Conservation (phyloP, 2,329 filamentous ascomycete genomes). For the Zymoseptoria ardabiliae region DNA sequence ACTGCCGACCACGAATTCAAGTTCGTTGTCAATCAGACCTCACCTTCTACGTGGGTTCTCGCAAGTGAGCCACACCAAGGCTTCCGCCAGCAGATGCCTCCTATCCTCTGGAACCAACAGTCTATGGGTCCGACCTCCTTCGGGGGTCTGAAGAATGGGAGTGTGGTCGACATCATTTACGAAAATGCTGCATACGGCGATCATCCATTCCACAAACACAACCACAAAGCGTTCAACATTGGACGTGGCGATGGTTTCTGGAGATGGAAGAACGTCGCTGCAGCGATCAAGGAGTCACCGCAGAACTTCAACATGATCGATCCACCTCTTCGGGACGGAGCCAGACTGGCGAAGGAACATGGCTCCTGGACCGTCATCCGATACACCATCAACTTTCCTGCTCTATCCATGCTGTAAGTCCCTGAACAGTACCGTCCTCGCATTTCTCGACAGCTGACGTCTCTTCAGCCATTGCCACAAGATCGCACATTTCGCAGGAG, state of each 20-base stretch:
- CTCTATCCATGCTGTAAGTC: slow-evolving; percentile 13
- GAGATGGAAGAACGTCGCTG: slow-evolving; percentile 17
- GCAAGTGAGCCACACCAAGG: slow-evolving; percentile 15
- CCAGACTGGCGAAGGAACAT: slow-evolving; percentile 6
- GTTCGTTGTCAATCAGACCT: slow-evolving; percentile 12
- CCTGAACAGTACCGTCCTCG: no score
- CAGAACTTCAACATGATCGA: slow-evolving; percentile 14
- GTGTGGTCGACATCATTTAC: slow-evolving; percentile 23
- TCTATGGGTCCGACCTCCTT: slow-evolving; percentile 11
- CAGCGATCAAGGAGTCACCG: slow-evolving; percentile 7
- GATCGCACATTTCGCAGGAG: slow-evolving; percentile 12
- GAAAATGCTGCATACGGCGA: slow-evolving; percentile 19
- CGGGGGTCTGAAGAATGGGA: slow-evolving; percentile 33
- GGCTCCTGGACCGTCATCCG: slow-evolving; percentile 15
- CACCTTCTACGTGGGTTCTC: slow-evolving; percentile 9
- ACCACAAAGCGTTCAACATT: slow-evolving; percentile 23
- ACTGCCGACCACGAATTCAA: slow-evolving; percentile 12
- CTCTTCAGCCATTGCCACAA: background rate
- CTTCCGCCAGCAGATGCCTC: slow-evolving; percentile 15
- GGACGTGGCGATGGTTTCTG: slow-evolving; percentile 22
- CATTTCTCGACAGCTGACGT: no score
- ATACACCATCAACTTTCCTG: slow-evolving; percentile 15
- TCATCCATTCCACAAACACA: slow-evolving; percentile 27
- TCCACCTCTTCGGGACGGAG: slow-evolving; percentile 12
- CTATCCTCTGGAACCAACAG: slow-evolving; percentile 14